A percentile compares a stretch with the other conserved stretches of the same genome.
These are phyloP conservation scores for Daldinia sp. DNA, from an alignment of 2,329 filamentous ascomycete genomes.

Conservation along the genomic window DNA sequence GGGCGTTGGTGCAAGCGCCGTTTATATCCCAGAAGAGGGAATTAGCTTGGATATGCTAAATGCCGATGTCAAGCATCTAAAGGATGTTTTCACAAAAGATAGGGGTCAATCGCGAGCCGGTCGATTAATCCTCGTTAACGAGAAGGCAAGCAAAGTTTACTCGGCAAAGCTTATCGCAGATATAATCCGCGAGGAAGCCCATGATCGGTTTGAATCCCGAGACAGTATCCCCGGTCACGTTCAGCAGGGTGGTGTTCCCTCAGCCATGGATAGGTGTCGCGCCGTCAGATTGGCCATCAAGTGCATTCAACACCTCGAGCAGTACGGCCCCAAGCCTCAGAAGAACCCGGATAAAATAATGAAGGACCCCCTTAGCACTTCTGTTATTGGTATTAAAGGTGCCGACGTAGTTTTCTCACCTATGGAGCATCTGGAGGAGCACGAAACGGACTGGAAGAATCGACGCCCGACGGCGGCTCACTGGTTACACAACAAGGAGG, in stretches of 20 bases:
- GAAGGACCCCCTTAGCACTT: slow-evolving; percentile 74
- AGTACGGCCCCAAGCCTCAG: slow-evolving; percentile 71
- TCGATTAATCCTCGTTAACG: slow-evolving; percentile 95
- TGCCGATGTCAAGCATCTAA: slow-evolving; percentile 87
- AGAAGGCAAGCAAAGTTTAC: slow-evolving; percentile 90
- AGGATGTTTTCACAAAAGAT: slow-evolving; percentile 84
- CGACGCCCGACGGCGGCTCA: slow-evolving; percentile 83
- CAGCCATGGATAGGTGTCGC: slow-evolving; percentile 93
- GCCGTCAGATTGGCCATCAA: slow-evolving; percentile 92
- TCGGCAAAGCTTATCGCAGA: slow-evolving; percentile 91
- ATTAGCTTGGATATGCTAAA: slow-evolving; percentile 93
- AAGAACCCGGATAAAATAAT: slow-evolving; percentile 69
- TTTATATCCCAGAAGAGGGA: slow-evolving; percentile 97
- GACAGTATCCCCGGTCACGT: slow-evolving; percentile 93
- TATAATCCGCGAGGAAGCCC: slow-evolving; percentile 93
- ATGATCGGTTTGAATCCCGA: slow-evolving; percentile 89
- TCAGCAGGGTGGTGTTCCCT: slow-evolving; percentile 91
- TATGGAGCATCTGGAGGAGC: slow-evolving; percentile 81
- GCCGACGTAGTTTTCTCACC: slow-evolving; percentile 87
- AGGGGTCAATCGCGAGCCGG: slow-evolving; percentile 88
- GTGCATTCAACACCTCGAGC: slow-evolving; percentile 90
- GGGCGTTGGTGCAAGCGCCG: slow-evolving; percentile 88
- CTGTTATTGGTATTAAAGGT: slow-evolving; percentile 92
- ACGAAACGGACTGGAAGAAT: slow-evolving; percentile 93
- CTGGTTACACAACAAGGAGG: slow-evolving; percentile 82